phyloP scores from a whole-genome alignment of 768 basidiomycete genomes.

The Lactarius sp. region DNA sequence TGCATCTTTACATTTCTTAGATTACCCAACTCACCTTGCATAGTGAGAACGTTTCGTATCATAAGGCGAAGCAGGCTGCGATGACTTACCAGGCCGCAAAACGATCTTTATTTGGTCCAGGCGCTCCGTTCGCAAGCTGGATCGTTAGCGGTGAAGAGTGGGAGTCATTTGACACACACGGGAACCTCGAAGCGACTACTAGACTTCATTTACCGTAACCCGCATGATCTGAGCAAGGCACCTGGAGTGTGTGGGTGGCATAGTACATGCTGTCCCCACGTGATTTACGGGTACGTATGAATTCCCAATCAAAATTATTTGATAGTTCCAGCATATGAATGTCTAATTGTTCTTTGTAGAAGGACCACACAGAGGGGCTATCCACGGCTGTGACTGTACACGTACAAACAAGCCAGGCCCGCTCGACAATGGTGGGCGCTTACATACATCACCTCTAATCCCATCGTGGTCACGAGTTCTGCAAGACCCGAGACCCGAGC shows the following conservation, averaged over 20 bases:
- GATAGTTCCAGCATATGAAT: neutral
- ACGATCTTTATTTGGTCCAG: conserved; percentile 38
- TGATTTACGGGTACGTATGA: neutral
- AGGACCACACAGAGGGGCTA: neutral
- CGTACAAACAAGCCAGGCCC: neutral
- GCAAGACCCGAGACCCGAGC: neutral
- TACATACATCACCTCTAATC: neutral
- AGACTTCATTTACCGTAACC: neutral
- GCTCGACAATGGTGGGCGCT: neutral
- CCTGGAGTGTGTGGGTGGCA: too few relatives aligned
- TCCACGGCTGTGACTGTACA: neutral
- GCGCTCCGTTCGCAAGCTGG: conserved; percentile 59
- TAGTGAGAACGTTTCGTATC: conserved; percentile 38
- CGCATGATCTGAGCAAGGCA: neutral
- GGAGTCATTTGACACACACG: conserved; percentile 44
- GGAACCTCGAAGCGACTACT: neutral
- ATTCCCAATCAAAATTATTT: neutral
- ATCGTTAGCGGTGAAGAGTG: conserved; percentile 46
- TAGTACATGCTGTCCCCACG: neutral
- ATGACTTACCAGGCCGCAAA: conserved; percentile 51
- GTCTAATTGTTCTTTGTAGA: conserved; percentile 10
- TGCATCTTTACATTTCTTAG: neutral
- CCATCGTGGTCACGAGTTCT: neutral
- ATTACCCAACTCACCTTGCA: neutral
- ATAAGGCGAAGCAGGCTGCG: conserved; percentile 39